phyloP scores from a whole-genome alignment of 768 basidiomycete genomes.

The Kwoniella sp. region DNA sequence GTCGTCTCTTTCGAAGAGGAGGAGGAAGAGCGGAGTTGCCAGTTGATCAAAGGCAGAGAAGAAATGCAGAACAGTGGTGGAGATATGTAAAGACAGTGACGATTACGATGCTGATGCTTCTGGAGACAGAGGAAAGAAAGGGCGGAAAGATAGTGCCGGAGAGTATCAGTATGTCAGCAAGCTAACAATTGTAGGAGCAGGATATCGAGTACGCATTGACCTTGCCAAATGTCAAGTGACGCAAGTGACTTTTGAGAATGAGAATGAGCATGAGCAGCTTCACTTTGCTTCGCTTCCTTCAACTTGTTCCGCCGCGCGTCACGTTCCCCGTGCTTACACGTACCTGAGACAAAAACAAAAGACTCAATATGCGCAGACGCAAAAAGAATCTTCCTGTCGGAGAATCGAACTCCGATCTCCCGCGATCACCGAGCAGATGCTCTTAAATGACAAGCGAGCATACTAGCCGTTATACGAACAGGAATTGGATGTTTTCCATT shows the following conservation, averaged over 20 bases:
- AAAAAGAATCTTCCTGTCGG: slow-evolving; percentile 16
- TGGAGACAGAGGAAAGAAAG: too few relatives aligned
- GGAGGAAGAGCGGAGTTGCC: too few relatives aligned
- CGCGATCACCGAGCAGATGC: slow-evolving; percentile 8
- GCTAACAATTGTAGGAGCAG: background rate
- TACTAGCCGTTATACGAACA: slow-evolving; percentile 29
- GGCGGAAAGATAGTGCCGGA: too few relatives aligned
- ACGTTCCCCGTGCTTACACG: background rate
- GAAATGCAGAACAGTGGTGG: too few relatives aligned
- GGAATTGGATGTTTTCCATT: slow-evolving; percentile 9
- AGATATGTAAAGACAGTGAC: too few relatives aligned
- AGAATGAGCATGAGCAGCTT: too few relatives aligned
- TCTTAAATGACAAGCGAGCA: slow-evolving; percentile 19
- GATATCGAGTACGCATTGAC: background rate
- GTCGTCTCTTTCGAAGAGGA: too few relatives aligned
- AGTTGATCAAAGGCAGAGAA: too few relatives aligned
- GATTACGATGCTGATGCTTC: too few relatives aligned
- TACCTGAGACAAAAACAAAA: too few relatives aligned
- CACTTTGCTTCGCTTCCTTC: too few relatives aligned
- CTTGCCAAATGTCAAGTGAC: background rate
- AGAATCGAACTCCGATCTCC: slow-evolving; percentile 27
- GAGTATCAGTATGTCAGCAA: too few relatives aligned
- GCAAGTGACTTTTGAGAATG: background rate
- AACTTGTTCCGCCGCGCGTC: background rate
- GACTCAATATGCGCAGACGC: background rate